Evolutionary conservation across 2,329 filamentous ascomycete genomes (phyloP), one percentile per base, ranked within the genome.

Genomic region (Botrytis fabae): DNA sequence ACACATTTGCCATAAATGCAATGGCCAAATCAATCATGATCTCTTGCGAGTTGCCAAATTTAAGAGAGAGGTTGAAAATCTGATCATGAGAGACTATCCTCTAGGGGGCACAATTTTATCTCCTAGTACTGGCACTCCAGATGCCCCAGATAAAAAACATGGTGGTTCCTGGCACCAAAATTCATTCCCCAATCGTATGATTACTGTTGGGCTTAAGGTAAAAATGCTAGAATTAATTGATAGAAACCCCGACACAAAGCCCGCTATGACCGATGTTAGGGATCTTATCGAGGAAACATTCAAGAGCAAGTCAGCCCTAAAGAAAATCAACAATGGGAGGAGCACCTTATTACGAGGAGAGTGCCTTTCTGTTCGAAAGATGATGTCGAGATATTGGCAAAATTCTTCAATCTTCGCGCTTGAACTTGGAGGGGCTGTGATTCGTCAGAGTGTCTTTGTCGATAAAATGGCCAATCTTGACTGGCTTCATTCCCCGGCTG

Each of bases 381-480:
- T 92, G 89, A 91, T 93, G 89, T 86, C 85, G 35, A 84, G 88
- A 2, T 93, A 93, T 78, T 92, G 90, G 90, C 86, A 88, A 35
- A 93, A 93, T 78, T 84, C 83, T n/a, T 88, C 87, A 1, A 83
- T 85, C 0, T 92, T 93, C 75, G 87, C 88, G 0, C 83, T 93
- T 0, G 90, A 93, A 74, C 87, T 93, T 2, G 83, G 85, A 7
- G 88, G 89, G 2, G 91, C 90, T 0, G 88, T 92, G 3, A 83
- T 91, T 76, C 85, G 91, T 0, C 91, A 93, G 79, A 87, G 88
- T 28, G 83, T 86, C 64, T 93, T 93, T 76, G 82, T 89, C 4
- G 88, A 90, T 73, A 93, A 95, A 83, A 95, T 95, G 92, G 85
- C 88, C 76, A 85, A 87, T 76, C 88, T 95, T 64, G 91, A 94